Evolutionary conservation across 768 basidiomycete genomes (phyloP), one percentile per base, ranked within the genome.

Genomic region (Pisolithus marmoratus): DNA sequence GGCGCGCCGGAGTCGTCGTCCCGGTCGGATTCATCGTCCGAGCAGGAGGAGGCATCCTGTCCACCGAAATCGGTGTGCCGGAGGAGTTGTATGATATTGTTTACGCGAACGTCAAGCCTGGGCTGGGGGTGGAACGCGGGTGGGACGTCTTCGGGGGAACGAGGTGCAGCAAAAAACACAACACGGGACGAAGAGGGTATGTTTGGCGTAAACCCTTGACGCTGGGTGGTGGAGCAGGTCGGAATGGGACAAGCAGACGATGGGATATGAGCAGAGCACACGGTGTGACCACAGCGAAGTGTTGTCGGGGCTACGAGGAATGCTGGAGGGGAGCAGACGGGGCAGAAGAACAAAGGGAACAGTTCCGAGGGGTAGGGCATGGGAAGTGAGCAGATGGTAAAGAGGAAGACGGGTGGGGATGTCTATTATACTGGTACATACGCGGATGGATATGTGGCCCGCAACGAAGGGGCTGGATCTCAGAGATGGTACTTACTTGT

Each of bases 281-380:
- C 56, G 20, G 91, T 77, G 64, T 96, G 93, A 49, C 93, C 93
- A 62, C 93, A 96, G 59, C 73, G 78, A 38, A 95, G 82, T 8
- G 74, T 79, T 34, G 78, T 70, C 2, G 84, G 83, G 4, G 70
- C 62, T 22, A 59, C 52, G 22, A 84, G 71, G 49, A 69, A 50
- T 22, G 65, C 38, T 1, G 65, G 54, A 7, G 67, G 62, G 1
- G 60, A 48, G 58, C 87, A 88, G 66, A 79, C 61, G 3, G 80
- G 76, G 61, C 88, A 90, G 49, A 53, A 51, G 51, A 85, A 70
- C 50, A 80, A 61, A 36, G 71, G 59, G 48, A 69, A 57, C 56
- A 77, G 62, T 56, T 59, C 59, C 34, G 58, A 52, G 11, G 55
- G 53, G 1, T 62, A 59, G 50, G 46, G 53, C 65, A 67, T 66